Conservation (phyloP, 768 basidiomycete genomes). For the Leccinum fibrillosum region DNA sequence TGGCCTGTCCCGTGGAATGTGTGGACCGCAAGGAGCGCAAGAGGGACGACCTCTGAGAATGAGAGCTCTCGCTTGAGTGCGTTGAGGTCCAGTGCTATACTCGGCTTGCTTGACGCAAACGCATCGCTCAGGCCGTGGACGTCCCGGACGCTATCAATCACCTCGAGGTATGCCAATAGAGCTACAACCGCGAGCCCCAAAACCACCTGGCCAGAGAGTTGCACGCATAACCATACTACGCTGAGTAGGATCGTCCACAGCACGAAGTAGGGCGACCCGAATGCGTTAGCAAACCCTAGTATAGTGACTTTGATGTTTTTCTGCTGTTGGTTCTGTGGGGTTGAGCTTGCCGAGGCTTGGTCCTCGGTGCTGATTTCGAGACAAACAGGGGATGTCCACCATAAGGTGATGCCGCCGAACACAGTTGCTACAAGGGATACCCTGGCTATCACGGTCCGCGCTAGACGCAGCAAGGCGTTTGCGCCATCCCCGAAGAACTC, state of each 20-base stretch:
- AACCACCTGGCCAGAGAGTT: conserved; percentile 80
- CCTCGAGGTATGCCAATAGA: conserved; percentile 73
- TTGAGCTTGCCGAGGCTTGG: conserved; percentile 8
- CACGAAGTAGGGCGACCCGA: conserved; percentile 82
- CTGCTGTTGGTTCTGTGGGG: conserved; percentile 20
- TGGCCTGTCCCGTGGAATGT: conserved; percentile 90
- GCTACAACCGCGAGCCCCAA: conserved; percentile 63
- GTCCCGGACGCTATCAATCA: conserved; percentile 80
- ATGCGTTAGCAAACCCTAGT: conserved; percentile 86
- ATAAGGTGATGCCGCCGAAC: conserved; percentile 56
- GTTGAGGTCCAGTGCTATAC: conserved; percentile 36
- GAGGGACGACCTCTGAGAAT: conserved; percentile 68
- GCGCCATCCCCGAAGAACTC: conserved; percentile 40
- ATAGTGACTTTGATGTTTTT: conserved; percentile 51
- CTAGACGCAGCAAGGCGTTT: conserved; percentile 43
- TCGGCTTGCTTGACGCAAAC: conserved; percentile 47
- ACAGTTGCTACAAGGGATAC: conserved; percentile 45
- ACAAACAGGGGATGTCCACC: conserved; percentile 75
- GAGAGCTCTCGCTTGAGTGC: conserved; percentile 35
- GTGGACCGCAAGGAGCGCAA: conserved; percentile 75
- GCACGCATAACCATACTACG: conserved; percentile 52
- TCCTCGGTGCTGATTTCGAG: conserved; percentile 51
- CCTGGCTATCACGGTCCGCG: conserved; percentile 63
- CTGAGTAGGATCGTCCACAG: conserved; percentile 71
- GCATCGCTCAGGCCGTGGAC: conserved; percentile 50